Conservation (phyloP, 495 filamentous ascomycete genomes). For the Xylaria intraflava region DNA sequence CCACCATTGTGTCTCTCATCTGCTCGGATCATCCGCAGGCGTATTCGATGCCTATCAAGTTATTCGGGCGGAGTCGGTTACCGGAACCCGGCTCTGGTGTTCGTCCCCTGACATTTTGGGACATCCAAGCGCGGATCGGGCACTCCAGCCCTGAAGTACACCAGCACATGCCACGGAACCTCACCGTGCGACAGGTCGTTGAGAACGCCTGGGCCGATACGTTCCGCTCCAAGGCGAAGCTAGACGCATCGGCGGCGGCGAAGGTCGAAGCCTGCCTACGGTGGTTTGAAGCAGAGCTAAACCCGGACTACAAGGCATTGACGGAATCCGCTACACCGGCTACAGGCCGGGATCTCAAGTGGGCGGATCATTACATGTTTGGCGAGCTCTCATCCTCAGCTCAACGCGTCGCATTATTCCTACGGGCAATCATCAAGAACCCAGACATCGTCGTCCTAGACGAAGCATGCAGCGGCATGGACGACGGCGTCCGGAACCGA, state of each 20-base stretch:
- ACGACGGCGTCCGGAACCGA: conserved; percentile 71
- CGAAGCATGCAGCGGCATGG: conserved; percentile 89
- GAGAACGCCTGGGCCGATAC: conserved; percentile 88
- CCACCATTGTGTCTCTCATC: conserved; percentile 83
- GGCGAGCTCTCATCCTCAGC: conserved; percentile 67
- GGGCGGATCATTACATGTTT: conserved; percentile 65
- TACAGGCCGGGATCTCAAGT: conserved; percentile 41
- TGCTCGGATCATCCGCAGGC: conserved; percentile 94
- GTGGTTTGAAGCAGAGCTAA: conserved; percentile 71
- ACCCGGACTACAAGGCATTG: conserved; percentile 35
- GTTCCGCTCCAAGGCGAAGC: conserved; percentile 59
- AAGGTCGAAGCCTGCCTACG: conserved; percentile 59
- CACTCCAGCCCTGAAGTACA: conserved; percentile 93
- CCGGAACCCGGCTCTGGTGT: conserved; percentile 57
- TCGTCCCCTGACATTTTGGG: conserved; percentile 79
- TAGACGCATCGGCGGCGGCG: conserved; percentile 47
- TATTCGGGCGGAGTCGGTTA: conserved; percentile 77
- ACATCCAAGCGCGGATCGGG: conserved; percentile 82
- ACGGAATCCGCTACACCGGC: not conserved
- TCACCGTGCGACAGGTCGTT: conserved; percentile 67
- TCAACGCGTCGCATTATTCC: conserved; percentile 77
- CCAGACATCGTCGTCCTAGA: conserved; percentile 89
- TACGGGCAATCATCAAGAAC: conserved; percentile 73
- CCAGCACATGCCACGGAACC: conserved; percentile 75
- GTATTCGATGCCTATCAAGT: conserved; percentile 76